These are phyloP conservation scores for Aegilops tauschii DNA, from an alignment of 176 grass and related monocot species.

Conservation along the genomic window DNA sequence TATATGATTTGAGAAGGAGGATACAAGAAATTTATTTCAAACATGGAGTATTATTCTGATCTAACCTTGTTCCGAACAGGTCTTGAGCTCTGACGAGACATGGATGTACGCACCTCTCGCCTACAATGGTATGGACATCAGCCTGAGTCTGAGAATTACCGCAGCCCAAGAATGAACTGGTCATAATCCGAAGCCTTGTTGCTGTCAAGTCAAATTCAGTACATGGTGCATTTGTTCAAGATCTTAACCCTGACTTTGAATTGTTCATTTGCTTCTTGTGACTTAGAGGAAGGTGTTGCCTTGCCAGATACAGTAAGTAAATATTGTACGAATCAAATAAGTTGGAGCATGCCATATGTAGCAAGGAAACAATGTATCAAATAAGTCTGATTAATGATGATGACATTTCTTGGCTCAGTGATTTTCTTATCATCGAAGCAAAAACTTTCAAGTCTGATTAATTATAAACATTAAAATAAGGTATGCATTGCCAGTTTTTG, in stretches of 20 bases:
- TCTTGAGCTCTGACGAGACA: conserved; percentile 49
- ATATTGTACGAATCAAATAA: neutral
- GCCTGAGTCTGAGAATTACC: neutral
- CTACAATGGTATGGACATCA: conserved; percentile 31
- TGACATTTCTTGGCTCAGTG: neutral
- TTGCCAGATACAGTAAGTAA: neutral
- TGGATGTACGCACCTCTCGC: conserved; percentile 47
- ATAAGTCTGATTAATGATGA: neutral
- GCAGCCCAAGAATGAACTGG: conserved; percentile 15
- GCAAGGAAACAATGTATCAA: neutral
- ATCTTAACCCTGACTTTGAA: conserved; percentile 26
- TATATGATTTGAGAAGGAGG: too few relatives aligned
- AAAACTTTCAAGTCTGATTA: neutral
- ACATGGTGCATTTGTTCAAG: neutral
- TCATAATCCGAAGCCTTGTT: neutral
- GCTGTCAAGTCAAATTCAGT: too few relatives aligned
- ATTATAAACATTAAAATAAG: too few relatives aligned
- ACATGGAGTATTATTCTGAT: neutral
- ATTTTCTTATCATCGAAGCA: neutral
- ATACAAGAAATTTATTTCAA: neutral
- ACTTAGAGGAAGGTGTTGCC: neutral
- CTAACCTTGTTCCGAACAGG: neutral
- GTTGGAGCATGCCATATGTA: neutral
- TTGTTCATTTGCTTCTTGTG: neutral
- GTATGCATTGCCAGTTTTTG: too few relatives aligned